Conservation (phyloP, 2,329 filamentous ascomycete genomes). For the Xylaria sp. region DNA sequence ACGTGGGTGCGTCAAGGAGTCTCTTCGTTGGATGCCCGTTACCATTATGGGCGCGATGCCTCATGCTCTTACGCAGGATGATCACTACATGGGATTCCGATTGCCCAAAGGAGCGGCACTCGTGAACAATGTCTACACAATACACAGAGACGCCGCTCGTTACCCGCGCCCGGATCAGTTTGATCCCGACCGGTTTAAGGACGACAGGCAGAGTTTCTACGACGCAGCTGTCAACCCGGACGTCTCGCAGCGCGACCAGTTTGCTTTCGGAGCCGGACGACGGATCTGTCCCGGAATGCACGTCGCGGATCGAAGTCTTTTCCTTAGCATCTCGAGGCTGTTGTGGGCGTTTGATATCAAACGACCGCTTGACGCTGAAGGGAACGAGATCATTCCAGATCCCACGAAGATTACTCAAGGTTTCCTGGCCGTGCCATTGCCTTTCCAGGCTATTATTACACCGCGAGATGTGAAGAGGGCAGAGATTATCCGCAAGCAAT, state of each 20-base stretch:
- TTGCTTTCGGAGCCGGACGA: constrained; percentile 66
- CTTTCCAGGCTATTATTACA: not conserved
- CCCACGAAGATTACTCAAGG: not conserved
- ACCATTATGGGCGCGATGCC: constrained; percentile 52
- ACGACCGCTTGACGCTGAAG: not conserved
- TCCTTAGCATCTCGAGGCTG: not conserved
- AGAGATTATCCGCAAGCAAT: not conserved
- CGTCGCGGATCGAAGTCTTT: constrained; percentile 56
- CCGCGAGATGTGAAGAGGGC: not conserved
- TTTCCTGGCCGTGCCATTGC: not conserved
- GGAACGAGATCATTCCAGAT: not conserved
- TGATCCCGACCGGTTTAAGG: constrained; percentile 50
- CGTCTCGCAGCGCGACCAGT: constrained; percentile 60
- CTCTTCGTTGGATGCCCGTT: constrained; percentile 63
- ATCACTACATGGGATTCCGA: constrained; percentile 56
- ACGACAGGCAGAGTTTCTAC: constrained; percentile 41
- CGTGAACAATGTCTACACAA: constrained; percentile 58
- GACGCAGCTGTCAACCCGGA: constrained; percentile 51
- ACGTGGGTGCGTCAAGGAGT: constrained; percentile 65
- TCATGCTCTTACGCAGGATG: constrained; percentile 57
- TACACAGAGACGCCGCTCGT: constrained; percentile 57
- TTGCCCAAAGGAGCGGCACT: constrained; percentile 59
- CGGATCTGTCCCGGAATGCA: constrained; percentile 68
- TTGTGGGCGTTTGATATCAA: not conserved
- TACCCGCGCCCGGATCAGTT: constrained; percentile 55